These are phyloP conservation scores for Thermochaetoides thermophila DNA, from an alignment of 495 filamentous ascomycete genomes.

Conservation along the genomic window DNA sequence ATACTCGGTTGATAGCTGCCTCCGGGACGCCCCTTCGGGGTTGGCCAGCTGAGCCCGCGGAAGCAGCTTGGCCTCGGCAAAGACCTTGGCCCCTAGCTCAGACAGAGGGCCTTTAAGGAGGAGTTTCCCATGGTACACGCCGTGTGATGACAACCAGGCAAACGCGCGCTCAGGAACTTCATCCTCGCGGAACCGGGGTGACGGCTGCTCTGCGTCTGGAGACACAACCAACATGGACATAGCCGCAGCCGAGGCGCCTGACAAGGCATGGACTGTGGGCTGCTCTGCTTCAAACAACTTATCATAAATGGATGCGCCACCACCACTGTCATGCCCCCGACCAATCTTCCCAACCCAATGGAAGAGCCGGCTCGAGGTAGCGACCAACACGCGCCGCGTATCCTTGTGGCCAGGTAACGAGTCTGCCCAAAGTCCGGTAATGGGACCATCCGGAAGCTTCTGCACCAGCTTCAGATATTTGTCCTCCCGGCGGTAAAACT, in stretches of 20 bases:
- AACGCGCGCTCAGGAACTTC: constrained; percentile 50
- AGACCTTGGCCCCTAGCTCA: constrained; percentile 50
- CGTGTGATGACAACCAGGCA: constrained; percentile 80
- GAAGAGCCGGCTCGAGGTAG: constrained; percentile 56
- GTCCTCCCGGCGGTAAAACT: constrained; percentile 91
- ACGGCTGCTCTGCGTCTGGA: constrained; percentile 49
- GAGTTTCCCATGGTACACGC: constrained; percentile 75
- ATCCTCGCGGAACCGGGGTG: constrained; percentile 19
- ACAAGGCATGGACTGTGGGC: constrained; percentile 55
- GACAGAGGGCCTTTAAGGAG: constrained; percentile 27
- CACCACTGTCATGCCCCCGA: constrained; percentile 64
- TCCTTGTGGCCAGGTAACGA: constrained; percentile 38
- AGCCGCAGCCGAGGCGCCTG: constrained; percentile 35
- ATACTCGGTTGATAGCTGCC: constrained; percentile 47
- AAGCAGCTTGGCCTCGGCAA: constrained; percentile 59
- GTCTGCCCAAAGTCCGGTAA: constrained; percentile 76
- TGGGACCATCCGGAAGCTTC: constrained; percentile 57
- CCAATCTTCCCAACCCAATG: constrained; percentile 68
- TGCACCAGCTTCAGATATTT: constrained; percentile 74
- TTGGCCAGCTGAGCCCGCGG: constrained; percentile 54
- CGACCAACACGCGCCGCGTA: constrained; percentile 57
- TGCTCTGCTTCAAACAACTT: constrained; percentile 79
- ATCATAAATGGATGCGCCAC: constrained; percentile 65
- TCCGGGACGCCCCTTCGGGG: constrained; percentile 48
- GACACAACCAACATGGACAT: constrained; percentile 57